phyloP scores from a whole-genome alignment of 768 basidiomycete species.

The Mrakia gelida region DNA sequence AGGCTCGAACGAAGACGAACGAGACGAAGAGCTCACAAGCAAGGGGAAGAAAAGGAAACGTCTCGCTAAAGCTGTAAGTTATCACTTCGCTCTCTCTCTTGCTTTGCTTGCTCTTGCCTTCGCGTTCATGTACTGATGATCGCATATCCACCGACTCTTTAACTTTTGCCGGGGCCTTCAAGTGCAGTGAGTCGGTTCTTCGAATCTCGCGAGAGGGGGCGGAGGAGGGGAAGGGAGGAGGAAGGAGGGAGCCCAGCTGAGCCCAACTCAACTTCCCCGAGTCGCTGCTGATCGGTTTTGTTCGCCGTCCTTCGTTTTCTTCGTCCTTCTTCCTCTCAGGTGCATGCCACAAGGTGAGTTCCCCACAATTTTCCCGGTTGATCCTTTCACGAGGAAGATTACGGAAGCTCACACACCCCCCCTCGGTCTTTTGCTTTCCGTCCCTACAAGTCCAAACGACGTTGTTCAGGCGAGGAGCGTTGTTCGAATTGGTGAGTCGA shows the following conservation, averaged over 20 bases:
- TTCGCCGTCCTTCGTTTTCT: not conserved
- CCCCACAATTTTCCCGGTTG: not conserved
- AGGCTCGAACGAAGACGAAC: not conserved
- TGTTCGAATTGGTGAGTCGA: constrained; percentile 29
- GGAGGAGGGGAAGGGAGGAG: not conserved
- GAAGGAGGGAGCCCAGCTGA: not conserved
- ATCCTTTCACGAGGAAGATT: not conserved
- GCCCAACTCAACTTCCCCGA: not conserved
- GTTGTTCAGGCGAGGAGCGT: constrained; percentile 25
- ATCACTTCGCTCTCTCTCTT: not conserved
- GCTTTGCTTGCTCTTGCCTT: not conserved
- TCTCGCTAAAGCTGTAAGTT: constrained; percentile 29
- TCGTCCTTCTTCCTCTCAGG: constrained; percentile 11
- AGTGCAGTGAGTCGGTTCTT: constrained; percentile 8
- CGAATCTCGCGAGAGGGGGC: not conserved
- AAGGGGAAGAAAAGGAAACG: constrained; percentile 31
- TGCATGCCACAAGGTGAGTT: constrained; percentile 27
- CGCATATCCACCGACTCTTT: constrained; percentile 3
- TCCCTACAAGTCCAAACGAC: constrained; percentile 17
- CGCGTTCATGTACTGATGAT: not conserved
- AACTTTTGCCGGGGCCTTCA: not conserved
- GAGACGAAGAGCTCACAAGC: constrained; percentile 15
- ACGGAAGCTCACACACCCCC: not conserved
- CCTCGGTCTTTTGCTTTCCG: not conserved
- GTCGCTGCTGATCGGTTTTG: constrained; percentile 1